These are phyloP conservation scores for Fusarium nanum DNA, from an alignment of 2,329 filamentous ascomycete genomes.

Conservation along the genomic window DNA sequence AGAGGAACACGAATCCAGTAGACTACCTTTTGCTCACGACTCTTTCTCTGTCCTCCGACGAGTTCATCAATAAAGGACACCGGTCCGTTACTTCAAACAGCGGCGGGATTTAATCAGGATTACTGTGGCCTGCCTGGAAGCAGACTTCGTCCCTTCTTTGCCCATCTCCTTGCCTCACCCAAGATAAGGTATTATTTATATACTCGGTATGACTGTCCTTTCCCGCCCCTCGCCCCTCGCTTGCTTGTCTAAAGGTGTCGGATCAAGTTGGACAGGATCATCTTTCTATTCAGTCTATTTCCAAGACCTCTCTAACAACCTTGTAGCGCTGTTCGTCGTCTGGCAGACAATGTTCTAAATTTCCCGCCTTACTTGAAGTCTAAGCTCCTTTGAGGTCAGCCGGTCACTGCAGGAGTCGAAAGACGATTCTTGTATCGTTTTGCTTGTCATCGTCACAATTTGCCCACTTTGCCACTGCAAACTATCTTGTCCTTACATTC, in stretches of 20 bases:
- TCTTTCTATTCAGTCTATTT: slow-evolving; percentile 16
- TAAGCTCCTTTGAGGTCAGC: slow-evolving; percentile 82
- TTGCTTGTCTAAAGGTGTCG: slow-evolving; percentile 32
- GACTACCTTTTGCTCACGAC: slow-evolving; percentile 35
- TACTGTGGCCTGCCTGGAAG: slow-evolving; percentile 54
- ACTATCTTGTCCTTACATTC: slow-evolving; percentile 20
- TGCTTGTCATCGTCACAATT: slow-evolving; percentile 35
- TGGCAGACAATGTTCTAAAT: slow-evolving; percentile 52
- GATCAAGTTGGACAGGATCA: slow-evolving; percentile 12
- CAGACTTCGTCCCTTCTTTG: slow-evolving; percentile 52
- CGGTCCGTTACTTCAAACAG: slow-evolving; percentile 45
- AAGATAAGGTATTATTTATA: slow-evolving; percentile 42
- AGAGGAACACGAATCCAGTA: slow-evolving; percentile 36
- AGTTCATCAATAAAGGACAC: slow-evolving; percentile 45
- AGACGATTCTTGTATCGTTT: slow-evolving; percentile 47
- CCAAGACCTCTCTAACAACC: slow-evolving; percentile 29
- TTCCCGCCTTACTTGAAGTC: slow-evolving; percentile 47
- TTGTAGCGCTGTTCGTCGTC: slow-evolving; percentile 40
- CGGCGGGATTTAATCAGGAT: slow-evolving; percentile 47
- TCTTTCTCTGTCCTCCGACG: slow-evolving; percentile 38
- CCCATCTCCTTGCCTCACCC: slow-evolving; percentile 22
- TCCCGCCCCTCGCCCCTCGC: slow-evolving; percentile 6
- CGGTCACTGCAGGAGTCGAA: slow-evolving; percentile 80
- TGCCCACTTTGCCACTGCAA: slow-evolving; percentile 26
- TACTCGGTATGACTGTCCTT: slow-evolving; percentile 43